A percentile compares a stretch with the other conserved stretches of the same genome.
These are phyloP conservation scores for Plectosphaerella sp. DNA, from an alignment of 2,329 filamentous ascomycete genomes.

Conservation along the genomic window DNA sequence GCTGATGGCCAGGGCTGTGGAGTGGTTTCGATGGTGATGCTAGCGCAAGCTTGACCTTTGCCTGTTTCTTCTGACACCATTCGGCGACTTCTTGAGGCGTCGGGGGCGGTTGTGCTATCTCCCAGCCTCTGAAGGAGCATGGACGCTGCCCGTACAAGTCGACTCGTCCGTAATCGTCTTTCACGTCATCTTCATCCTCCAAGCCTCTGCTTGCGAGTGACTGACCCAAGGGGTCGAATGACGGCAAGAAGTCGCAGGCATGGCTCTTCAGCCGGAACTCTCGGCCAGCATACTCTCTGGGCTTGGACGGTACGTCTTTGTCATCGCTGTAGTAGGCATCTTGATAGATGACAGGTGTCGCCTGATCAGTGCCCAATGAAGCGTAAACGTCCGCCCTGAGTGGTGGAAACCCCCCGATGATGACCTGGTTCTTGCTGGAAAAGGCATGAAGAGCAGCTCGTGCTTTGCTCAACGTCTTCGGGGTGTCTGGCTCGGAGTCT, in stretches of 20 bases:
- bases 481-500: no score
- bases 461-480: background rate
- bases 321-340: conserved; percentile 83
- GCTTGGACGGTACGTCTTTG: conserved; percentile 71
- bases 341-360: conserved; percentile 73
- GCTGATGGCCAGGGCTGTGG: conserved; percentile 7
- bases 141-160: conserved; percentile 13
- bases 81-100: conserved; percentile 60
- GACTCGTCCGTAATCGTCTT: conserved; percentile 42
- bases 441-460: conserved; percentile 4
- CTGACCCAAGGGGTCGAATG: conserved; percentile 62
- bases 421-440: conserved; percentile 19
- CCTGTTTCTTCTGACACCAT: conserved; percentile 51
- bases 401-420: conserved; percentile 26
- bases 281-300: conserved; percentile 80
- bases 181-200: conserved; percentile 42
- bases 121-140: conserved; percentile 70
- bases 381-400: conserved; percentile 38
- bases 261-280: conserved; percentile 76
- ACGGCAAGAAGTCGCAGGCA: conserved; percentile 73
- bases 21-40: background rate
- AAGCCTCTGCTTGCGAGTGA: conserved; percentile 53
- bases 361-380: conserved; percentile 52
- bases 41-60: conserved; percentile 10
- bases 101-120: conserved; percentile 68